Conservation (phyloP, 305 asterid genomes). For the Fraxinus velutina region DNA sequence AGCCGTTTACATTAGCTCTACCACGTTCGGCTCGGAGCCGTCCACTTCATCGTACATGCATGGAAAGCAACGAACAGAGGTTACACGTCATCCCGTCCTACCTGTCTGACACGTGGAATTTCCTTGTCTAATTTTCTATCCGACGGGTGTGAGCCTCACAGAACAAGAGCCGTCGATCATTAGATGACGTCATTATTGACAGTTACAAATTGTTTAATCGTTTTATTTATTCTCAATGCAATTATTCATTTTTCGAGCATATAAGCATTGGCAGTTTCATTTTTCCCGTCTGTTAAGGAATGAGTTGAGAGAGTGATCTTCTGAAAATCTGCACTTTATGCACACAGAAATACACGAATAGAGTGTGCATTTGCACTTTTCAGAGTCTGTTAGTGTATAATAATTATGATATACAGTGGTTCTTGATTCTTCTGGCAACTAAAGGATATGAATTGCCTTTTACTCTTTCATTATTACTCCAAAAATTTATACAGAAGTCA, state of each 20-base stretch:
- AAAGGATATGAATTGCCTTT: constrained; percentile 2
- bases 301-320: constrained; percentile 1
- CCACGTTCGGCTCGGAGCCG: constrained; percentile 3
- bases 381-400: not conserved
- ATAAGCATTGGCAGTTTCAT: constrained; percentile 17
- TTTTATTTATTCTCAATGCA: constrained; percentile 12
- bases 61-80: not conserved
- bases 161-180: constrained; percentile 21
- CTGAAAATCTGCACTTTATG: not conserved
- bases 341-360: constrained; percentile 2
- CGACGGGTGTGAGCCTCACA: constrained; percentile 10
- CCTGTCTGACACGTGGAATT: constrained; percentile 31
- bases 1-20: not conserved
- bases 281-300: constrained; percentile 21
- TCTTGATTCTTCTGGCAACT: constrained; percentile 4
- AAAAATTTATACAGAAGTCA: not conserved
- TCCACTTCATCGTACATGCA: not conserved
- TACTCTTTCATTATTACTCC: constrained; percentile 6
- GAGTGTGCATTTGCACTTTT: constrained; percentile 16
- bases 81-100: constrained; percentile 16
- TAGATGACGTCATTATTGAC: constrained; percentile 20
- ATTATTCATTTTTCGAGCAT: not conserved
- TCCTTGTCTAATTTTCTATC: not conserved
- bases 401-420: not conserved
- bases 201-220: constrained; percentile 23